Conservation (phyloP, 1,139 yeast species). For the Saccharomyces hybrid region DNA sequence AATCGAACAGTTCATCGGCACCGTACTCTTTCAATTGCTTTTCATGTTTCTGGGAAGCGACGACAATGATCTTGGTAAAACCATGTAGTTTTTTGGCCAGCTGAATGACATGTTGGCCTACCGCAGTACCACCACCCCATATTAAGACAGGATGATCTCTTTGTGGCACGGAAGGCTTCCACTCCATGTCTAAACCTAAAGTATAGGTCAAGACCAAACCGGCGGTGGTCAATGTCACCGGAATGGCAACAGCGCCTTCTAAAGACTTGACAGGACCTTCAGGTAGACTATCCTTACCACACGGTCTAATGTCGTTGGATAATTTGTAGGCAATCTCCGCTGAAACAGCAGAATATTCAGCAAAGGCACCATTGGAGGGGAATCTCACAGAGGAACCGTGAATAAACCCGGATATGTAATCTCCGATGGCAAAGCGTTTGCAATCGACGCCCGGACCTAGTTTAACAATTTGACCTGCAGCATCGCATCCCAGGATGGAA, state of each 20-base stretch:
- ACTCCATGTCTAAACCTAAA: conserved; percentile 20
- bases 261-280: conserved; percentile 40
- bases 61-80: conserved; percentile 40
- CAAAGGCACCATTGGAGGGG: conserved; percentile 49
- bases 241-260: conserved; percentile 57
- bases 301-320: conserved; percentile 8
- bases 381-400: conserved; percentile 39
- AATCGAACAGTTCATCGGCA: conserved; percentile 55
- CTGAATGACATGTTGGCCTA: conserved; percentile 44
- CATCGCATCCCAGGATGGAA: conserved; percentile 48
- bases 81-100: conserved; percentile 37
- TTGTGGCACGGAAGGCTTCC: conserved; percentile 25
- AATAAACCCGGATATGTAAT: conserved; percentile 42
- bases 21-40: conserved; percentile 36
- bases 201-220: conserved; percentile 29
- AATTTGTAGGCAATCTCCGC: conserved; percentile 34
- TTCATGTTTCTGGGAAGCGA: conserved; percentile 42
- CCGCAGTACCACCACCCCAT: conserved; percentile 55
- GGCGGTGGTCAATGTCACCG: conserved; percentile 46
- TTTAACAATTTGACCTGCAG: conserved; percentile 50
- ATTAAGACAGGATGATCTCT: conserved; percentile 35
- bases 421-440: conserved; percentile 42
- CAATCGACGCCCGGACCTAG: conserved; percentile 47
- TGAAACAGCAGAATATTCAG: conserved; percentile 45
- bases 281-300: conserved; percentile 17